Evolutionary conservation across 495 filamentous ascomycete species (phyloP).

Genomic region (Neohortaea acidophila): DNA sequence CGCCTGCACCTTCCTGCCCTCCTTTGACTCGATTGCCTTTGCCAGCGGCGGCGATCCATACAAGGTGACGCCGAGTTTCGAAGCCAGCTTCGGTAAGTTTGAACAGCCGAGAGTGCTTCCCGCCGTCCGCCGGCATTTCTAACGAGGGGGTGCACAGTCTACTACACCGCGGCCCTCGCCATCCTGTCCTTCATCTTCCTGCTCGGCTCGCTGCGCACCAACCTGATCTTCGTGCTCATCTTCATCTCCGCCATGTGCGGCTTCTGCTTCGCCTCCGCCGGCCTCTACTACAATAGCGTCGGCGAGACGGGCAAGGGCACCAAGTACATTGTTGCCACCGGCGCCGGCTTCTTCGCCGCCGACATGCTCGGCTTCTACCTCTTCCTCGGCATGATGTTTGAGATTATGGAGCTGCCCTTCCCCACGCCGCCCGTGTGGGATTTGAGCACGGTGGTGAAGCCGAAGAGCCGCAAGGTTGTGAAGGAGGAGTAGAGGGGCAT

Average conservation of each 20-base stretch:
- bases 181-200: conserved; percentile 49
- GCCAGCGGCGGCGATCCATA: conserved; percentile 16
- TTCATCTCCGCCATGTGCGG: conserved; percentile 45
- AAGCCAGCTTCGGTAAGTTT: conserved; percentile 22
- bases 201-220: conserved; percentile 52
- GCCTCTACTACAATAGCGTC: conserved; percentile 33
- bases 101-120: too few relatives aligned
- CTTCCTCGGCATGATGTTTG: conserved; percentile 47
- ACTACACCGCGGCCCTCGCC: conserved; percentile 42
- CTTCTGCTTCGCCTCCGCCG: conserved; percentile 39
- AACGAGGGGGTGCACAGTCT: conserved; percentile 20
- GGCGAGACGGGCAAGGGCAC: conserved; percentile 1
- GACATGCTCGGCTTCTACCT: conserved; percentile 46
- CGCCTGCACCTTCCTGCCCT: conserved; percentile 40
- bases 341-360: background rate
- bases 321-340: background rate
- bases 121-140: conserved; percentile 1
- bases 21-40: conserved; percentile 22
- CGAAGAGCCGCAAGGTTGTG: too few relatives aligned
- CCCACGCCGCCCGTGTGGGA: conserved; percentile 29
- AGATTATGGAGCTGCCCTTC: conserved; percentile 44
- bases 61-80: conserved; percentile 13
- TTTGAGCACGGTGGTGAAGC: background rate
- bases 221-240: conserved; percentile 48
- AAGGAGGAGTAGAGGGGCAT: too few relatives aligned